Base-by-base conservation (phyloP, 768 basidiomycete genomes). In the Peribolospora kevripleyi region DNA sequence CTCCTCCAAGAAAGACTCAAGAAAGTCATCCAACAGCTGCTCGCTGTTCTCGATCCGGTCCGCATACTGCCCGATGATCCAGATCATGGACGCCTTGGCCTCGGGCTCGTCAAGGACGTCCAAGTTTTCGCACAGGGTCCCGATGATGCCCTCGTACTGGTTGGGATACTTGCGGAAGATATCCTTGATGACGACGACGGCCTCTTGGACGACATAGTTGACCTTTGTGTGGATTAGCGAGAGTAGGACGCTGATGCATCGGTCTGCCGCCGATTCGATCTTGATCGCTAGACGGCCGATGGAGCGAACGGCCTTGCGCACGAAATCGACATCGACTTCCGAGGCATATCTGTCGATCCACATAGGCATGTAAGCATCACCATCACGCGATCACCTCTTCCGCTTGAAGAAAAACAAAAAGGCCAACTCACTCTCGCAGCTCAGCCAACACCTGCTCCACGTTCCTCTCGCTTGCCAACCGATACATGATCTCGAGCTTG, bases 281-380 rank as follows among this genome's bases (percentile, higher is more conserved):
- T 97, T 97, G 75, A 97, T 97, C 11, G 93, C 90, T n/a, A 95
- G 70, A 25, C 91, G 81, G 6, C 93, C 93, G 59, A 98, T 91
- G 3, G 91, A 93, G 40, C 93, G 79, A 38, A 98, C 93, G 7
- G 91, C 84, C 69, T 95, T 97, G 48, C 93, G 80, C 41, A 95
- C 90, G 64, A 97, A 97, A 68, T 98, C 93, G 59, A 98, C 74
- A 64, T 98, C 93, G 11, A 97, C 90, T 67, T 98, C 93, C 0
- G 90, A 85, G 2, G 93, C 93, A 69, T 98, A 98, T 63, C 87
- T 91, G 57, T 8, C 40, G 48, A 14, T 46, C 3, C 3, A n/a
- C 13, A 8, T 11, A 11, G 6, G 25, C 37, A 14, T 46, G 6
- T 47, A 14, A 25, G 47, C 4, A 40, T 36, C 41, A 54, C 6